Base-by-base conservation (phyloP, 495 filamentous ascomycete species). In the Neurospora sp. region DNA sequence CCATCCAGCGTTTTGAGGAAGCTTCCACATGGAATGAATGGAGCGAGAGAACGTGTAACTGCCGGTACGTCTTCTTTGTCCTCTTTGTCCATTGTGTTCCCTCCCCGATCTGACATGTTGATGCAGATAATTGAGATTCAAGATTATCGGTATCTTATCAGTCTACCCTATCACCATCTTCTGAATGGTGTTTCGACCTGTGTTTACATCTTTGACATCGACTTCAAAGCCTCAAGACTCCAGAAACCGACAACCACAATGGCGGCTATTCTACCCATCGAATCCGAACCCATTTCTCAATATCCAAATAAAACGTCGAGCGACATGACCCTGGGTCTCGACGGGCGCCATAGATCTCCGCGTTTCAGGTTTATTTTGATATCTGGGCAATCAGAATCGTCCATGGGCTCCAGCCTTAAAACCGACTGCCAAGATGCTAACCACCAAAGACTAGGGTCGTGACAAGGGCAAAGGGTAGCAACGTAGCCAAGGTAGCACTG, bases 331-430 rank as follows among this genome's bases (percentile, higher is more conserved):
- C 54, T 18, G 66, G 69, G 70, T 71, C 73, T 74, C 38, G 74
- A 72, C 73, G 72, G 71, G 72, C 75, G 71, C 75, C 76, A 71
- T 78, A 54, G 70, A 62, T 78, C 80, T 83, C 80, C 81, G 78
- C 81, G 84, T 85, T 84, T 84, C 84, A 85, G 76, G 72, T 82
- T 80, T 78, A 77, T 81, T 82, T 78, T 76, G 71, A 78, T 76
- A 76, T 73, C 75, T 60, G 70, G 31, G 75, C 70, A 74, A 77
- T 74, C 60, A 73, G 71, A 72, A 66, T 38, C 72, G 69, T 77
- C 73, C 73, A 74, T 72, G 77, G 76, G 74, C 66, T 76, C 76
- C 76, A 79, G 77, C 73, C 73, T 70, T 75, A 76, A 76, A 27
- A 16, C 27, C 54, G 6, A 66, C 54, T 35, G 54, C 54, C 54